These are phyloP conservation scores for Trametes cubensis DNA, from an alignment of 768 basidiomycete genomes.

Conservation along the genomic window DNA sequence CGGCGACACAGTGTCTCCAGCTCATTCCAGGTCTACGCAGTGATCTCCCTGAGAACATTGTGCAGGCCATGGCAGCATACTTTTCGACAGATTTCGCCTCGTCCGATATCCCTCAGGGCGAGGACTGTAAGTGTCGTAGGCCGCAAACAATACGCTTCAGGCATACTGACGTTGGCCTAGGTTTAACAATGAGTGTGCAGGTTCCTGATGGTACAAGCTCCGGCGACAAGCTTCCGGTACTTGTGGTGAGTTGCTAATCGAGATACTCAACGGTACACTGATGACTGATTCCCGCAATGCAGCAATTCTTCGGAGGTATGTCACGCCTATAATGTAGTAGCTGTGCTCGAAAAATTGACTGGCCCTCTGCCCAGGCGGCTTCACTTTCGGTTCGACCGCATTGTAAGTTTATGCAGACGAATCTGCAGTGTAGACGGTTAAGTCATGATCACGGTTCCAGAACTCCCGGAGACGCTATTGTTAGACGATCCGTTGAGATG, in stretches of 20 bases:
- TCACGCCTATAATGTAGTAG: no score
- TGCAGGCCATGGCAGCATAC: conserved; percentile 20
- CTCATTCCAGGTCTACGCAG: conserved; percentile 23
- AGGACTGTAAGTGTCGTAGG: conserved; percentile 1
- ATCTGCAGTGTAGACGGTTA: no score
- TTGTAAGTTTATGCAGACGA: neutral
- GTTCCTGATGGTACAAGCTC: conserved; percentile 37
- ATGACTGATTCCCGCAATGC: no score
- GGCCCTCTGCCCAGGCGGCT: no score
- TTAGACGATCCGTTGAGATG: conserved; percentile 47
- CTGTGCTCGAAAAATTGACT: no score
- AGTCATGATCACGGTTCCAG: conserved; percentile 27
- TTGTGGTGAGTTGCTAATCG: conserved; percentile 32
- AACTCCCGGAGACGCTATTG: conserved; percentile 46
- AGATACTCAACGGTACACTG: no score
- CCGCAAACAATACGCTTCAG: neutral
- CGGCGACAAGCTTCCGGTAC: conserved; percentile 51
- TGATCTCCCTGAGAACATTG: conserved; percentile 25
- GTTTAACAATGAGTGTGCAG: conserved; percentile 55
- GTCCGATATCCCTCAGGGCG: neutral
- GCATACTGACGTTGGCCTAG: conserved; percentile 17
- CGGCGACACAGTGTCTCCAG: conserved; percentile 45
- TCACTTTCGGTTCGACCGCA: conserved; percentile 1
- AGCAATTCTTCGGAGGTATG: conserved; percentile 39
- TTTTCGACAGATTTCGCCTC: neutral